Conservation (phyloP, 108 stramenopile species). For the Skeletonema potamos region DNA sequence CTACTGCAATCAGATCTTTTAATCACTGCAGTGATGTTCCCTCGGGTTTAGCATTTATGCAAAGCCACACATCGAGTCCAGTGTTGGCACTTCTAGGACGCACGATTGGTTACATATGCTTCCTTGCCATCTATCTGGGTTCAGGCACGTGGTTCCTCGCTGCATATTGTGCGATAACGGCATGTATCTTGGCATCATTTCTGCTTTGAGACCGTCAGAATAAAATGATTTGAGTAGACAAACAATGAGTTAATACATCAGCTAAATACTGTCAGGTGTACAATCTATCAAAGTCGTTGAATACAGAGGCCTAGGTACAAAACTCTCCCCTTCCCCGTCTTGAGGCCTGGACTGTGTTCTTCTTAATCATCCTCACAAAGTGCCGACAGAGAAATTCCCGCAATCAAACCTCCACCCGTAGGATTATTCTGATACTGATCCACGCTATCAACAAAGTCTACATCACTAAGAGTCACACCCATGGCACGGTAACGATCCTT, state of each 20-base stretch:
- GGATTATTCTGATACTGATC: conserved; percentile 40
- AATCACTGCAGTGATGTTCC: conserved; percentile 3
- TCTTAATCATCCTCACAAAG: conserved; percentile 37
- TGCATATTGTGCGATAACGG: background rate
- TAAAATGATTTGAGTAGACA: background rate
- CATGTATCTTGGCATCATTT: conserved; percentile 1
- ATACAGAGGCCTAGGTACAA: background rate
- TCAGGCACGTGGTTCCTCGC: background rate
- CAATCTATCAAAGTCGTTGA: background rate
- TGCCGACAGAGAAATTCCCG: conserved; percentile 23
- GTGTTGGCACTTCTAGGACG: conserved; percentile 1
- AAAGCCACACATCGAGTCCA: conserved; percentile 1
- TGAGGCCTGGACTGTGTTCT: background rate
- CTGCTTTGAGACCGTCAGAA: background rate
- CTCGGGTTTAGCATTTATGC: conserved; percentile 5
- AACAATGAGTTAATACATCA: background rate
- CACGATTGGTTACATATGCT: conserved; percentile 5
- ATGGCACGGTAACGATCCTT: conserved; percentile 19
- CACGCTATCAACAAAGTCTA: conserved; percentile 28
- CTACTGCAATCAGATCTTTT: conserved; percentile 3
- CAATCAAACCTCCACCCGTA: conserved; percentile 25
- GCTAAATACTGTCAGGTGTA: background rate
- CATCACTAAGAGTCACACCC: conserved; percentile 21
- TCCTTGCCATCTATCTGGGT: background rate
- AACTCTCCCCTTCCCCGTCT: background rate